Base-by-base conservation (phyloP, 805 yeast genomes). In the Huiozyma sinensis region DNA sequence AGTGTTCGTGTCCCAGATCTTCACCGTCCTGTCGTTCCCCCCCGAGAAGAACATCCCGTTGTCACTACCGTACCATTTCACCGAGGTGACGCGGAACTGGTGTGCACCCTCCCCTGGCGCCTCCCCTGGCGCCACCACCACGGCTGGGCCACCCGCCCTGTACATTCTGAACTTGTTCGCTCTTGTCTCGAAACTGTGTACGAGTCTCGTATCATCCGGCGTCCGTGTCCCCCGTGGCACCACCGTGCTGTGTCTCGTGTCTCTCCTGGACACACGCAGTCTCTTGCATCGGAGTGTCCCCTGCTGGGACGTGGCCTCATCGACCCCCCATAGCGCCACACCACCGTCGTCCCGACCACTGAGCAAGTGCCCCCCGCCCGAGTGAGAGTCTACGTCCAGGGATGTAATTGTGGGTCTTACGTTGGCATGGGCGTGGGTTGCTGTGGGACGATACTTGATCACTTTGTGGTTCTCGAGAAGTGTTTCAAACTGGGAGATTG, bases 11-110 rank as follows among this genome's bases (percentile, higher is more conserved):
- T 87, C 95, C 94, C 95, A 89, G 1, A 87, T 69, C 49, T 80
- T 83, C 24, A 88, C 74, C 0, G 77, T 73, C 46, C 75, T 77
- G 60, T 89, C 97, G 59, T 79, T 86, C 0, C 95, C 85, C 1
- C 87, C 77, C 3, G 87, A 74, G 13, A 87, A 70, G 65, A 87
- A 88, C 79, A 89, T 71, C 1, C 95, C 96, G 32, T 80, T 77
- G 61, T 89, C 97, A 38, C 67, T 66, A 0, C 92, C 88, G 90
- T 95, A 90, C 97, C 97, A 89, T 53, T 72, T 69, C 0, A 85
- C 67, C 11, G 75, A 64, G 0, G 95, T 83, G 0, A 89, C 70
- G 0, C 95, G 95, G 58, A 71, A 86, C 13, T 65, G 59, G 56
- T 89, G 97, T 33, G 31, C 13, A 10, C 9, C 3, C 4, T n/a